These are phyloP conservation scores for Hypocrella siamensis DNA, from an alignment of 2,329 filamentous ascomycete genomes.

Conservation along the genomic window DNA sequence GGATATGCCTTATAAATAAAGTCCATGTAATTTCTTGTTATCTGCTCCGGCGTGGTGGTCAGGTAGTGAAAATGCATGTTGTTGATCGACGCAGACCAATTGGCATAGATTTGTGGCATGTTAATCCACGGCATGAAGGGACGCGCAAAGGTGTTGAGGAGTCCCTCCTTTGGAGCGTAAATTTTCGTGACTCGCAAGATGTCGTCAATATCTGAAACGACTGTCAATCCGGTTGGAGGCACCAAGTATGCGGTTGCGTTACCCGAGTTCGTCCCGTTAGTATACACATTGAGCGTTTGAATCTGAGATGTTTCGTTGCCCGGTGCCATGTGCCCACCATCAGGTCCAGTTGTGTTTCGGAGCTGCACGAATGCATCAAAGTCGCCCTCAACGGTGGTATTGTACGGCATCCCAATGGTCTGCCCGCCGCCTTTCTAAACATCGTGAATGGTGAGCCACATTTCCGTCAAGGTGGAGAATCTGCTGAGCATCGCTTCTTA, in stretches of 20 bases:
- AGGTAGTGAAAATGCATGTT: slow-evolving; percentile 70
- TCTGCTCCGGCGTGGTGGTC: slow-evolving; percentile 66
- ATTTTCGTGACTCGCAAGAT: slow-evolving; percentile 72
- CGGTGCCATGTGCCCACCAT: slow-evolving; percentile 32
- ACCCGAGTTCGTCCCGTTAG: slow-evolving; percentile 47
- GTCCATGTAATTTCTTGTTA: slow-evolving; percentile 64
- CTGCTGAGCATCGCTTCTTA: slow-evolving; percentile 5
- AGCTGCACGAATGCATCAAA: slow-evolving; percentile 58
- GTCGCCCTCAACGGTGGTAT: slow-evolving; percentile 53
- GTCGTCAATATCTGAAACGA: slow-evolving; percentile 67
- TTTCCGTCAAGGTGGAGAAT: neutral
- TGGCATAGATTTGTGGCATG: slow-evolving; percentile 66
- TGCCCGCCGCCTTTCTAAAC: slow-evolving; percentile 40
- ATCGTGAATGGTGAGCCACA: too few species aligned
- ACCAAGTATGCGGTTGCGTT: slow-evolving; percentile 68
- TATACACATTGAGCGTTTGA: slow-evolving; percentile 54
- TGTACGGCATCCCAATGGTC: slow-evolving; percentile 45
- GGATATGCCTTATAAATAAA: slow-evolving; percentile 70
- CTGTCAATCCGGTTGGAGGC: slow-evolving; percentile 51
- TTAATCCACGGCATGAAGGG: slow-evolving; percentile 59
- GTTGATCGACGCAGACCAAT: slow-evolving; percentile 52
- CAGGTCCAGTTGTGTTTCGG: slow-evolving; percentile 35
- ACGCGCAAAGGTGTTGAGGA: slow-evolving; percentile 62
- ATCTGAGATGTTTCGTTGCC: slow-evolving; percentile 50
- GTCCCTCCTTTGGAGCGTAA: slow-evolving; percentile 56